Evolutionary conservation across 495 filamentous ascomycete genomes (phyloP), one percentile per base, ranked within the genome.

Genomic region (Aspergillus asperescens): DNA sequence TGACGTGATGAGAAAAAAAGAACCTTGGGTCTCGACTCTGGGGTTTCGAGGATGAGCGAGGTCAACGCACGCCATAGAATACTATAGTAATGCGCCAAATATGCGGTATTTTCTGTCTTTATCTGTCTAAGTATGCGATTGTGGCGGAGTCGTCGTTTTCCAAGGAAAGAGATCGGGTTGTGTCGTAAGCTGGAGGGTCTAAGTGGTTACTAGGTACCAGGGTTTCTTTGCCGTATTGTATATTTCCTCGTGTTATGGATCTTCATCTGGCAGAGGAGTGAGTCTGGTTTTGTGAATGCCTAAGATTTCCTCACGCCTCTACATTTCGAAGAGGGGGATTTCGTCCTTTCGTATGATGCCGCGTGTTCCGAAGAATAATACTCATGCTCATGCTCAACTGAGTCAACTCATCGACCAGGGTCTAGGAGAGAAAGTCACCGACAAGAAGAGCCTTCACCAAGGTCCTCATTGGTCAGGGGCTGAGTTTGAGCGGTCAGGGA

Each of bases 401-500:
- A 34, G 3, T 34, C 31, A 34, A 34, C 5, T 29, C 27, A 29
- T 29, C 27, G 27, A 34, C n/a, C n/a, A n/a, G n/a, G n/a, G n/a
- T n/a, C n/a, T n/a, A n/a, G n/a, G n/a, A n/a, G n/a, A 15, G n/a
- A 20, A 42, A 42, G 39, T 42, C 39, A 42, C 39, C 39, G 39
- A 37, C 31, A 24, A 22, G 12, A 23, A 18, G 31, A 37, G 20
- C 31, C 31, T 37, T 31, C n/a, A 9, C 19, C 20, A 38, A n/a
- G 32, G 20, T 48, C 29, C 32, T 37, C 20, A 48, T 37, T 48
- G 45, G 45, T 28, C n/a, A 25, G 18, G 1, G 20, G 45, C 45
- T 10, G 18, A 15, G 2, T 37, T 24, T 20, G 22, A 48, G 45
- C 45, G 45, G 45, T 48, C 45, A 37, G 25, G 18, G 19, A 31